A percentile compares a stretch with the other conserved stretches of the same genome.
These are phyloP conservation scores for Pseudocercospora vitis DNA, from an alignment of 2,329 filamentous ascomycete genomes.

Conservation along the genomic window DNA sequence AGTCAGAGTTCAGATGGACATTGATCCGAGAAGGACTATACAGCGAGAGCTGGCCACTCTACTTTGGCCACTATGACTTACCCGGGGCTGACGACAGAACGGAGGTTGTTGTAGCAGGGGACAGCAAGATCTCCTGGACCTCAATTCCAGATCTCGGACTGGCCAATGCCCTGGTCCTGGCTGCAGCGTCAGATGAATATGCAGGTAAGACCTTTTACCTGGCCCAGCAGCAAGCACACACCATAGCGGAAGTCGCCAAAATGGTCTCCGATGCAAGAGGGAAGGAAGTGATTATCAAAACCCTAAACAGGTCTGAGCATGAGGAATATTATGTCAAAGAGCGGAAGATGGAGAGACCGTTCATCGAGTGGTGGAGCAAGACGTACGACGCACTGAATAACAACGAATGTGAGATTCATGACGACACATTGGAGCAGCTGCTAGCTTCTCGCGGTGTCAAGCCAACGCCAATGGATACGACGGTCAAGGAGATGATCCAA, in stretches of 20 bases:
- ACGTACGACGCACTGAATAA: slow-evolving; percentile 47
- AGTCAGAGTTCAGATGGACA: slow-evolving; percentile 35
- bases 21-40: slow-evolving; percentile 47
- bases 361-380: slow-evolving; percentile 49
- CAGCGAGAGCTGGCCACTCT: slow-evolving; percentile 51
- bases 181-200: slow-evolving; percentile 36
- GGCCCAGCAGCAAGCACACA: slow-evolving; percentile 31
- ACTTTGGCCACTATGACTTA: slow-evolving; percentile 47
- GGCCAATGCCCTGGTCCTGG: slow-evolving; percentile 44
- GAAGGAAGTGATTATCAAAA: slow-evolving; percentile 37
- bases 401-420: slow-evolving; percentile 46
- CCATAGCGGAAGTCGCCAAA: slow-evolving; percentile 32
- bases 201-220: slow-evolving; percentile 44
- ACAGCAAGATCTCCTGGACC: slow-evolving; percentile 47
- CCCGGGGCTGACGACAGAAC: slow-evolving; percentile 36
- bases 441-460: slow-evolving; percentile 38
- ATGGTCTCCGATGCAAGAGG: slow-evolving; percentile 31
- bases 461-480: slow-evolving; percentile 43
- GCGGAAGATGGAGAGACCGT: slow-evolving; percentile 38
- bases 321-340: slow-evolving; percentile 42
- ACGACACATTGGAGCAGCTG: slow-evolving; percentile 43
- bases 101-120: slow-evolving; percentile 43
- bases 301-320: slow-evolving; percentile 43
- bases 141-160: slow-evolving; percentile 46
- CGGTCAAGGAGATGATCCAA: slow-evolving; percentile 43